Conservation (phyloP, 352 stramenopile species). For the Phytophthora colocasiae region DNA sequence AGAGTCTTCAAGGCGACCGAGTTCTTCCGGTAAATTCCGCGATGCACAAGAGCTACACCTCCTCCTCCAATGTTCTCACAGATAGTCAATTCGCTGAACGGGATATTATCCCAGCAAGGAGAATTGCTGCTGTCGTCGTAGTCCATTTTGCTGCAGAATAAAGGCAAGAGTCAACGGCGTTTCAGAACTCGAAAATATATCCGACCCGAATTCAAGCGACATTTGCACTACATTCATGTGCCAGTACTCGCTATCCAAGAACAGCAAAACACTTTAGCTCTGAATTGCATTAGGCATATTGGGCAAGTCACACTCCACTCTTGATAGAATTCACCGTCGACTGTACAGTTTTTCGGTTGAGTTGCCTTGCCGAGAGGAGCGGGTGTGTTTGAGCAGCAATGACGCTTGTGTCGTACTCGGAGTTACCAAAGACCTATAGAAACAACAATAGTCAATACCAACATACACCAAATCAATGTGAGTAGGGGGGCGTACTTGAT, state of each 20-base stretch:
- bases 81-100: constrained; percentile 82
- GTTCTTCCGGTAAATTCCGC: constrained; percentile 73
- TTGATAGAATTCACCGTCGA: constrained; percentile 45
- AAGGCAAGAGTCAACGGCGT: not conserved
- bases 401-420: constrained; percentile 75
- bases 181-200: not conserved
- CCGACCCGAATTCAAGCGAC: not conserved
- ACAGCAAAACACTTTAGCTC: not conserved
- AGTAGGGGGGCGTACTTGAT: constrained; percentile 61
- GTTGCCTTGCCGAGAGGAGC: constrained; percentile 77
- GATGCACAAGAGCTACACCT: constrained; percentile 91
- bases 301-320: not conserved
- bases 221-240: not conserved
- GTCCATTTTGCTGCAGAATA: constrained; percentile 20
- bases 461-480: not conserved
- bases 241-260: too few relatives aligned
- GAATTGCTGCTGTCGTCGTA: constrained; percentile 21
- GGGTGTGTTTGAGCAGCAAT: constrained; percentile 82
- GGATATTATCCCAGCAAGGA: constrained; percentile 75
- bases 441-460: constrained; percentile 14
- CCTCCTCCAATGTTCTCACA: constrained; percentile 89
- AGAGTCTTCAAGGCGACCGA: constrained; percentile 91
- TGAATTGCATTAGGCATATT: constrained; percentile 2
- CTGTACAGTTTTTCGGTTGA: constrained; percentile 82
- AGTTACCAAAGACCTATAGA: constrained; percentile 63